Evolutionary conservation across 2,329 filamentous ascomycete species (phyloP).

Genomic region (Coleophoma crateriformis): DNA sequence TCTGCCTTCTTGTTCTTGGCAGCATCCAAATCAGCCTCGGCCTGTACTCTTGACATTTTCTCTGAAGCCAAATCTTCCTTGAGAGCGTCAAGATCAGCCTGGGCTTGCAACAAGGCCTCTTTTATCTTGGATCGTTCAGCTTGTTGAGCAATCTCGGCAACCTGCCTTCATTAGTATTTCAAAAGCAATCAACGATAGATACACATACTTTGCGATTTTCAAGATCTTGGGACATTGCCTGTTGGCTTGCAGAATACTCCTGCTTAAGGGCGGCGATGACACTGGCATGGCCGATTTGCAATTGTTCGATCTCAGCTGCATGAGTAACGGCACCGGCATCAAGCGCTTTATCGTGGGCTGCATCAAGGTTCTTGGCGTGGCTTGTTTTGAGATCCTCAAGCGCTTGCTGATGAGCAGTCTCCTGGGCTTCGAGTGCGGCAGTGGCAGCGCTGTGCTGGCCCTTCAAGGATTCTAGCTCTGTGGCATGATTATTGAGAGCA

Average conservation of each 20-base stretch:
- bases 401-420: conserved; percentile 46
- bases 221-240: conserved; percentile 9
- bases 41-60: conserved; percentile 35
- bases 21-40: conserved; percentile 53
- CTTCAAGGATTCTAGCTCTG: conserved; percentile 6
- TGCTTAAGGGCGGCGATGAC: conserved; percentile 34
- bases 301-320: conserved; percentile 42
- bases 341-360: conserved; percentile 43
- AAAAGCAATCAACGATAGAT: conserved; percentile 14
- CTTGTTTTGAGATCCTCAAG: conserved; percentile 50
- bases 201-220: conserved; percentile 20
- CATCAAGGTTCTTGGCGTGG: conserved; percentile 54
- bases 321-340: conserved; percentile 44
- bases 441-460: conserved; percentile 20
- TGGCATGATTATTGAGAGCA: conserved; percentile 11
- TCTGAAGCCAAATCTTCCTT: conserved; percentile 31
- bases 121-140: conserved; percentile 40
- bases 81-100: conserved; percentile 20
- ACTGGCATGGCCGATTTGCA: conserved; percentile 49
- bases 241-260: conserved; percentile 36
- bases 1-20: conserved; percentile 50
- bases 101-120: conserved; percentile 22
- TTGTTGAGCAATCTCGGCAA: conserved; percentile 32
- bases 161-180: conserved; percentile 35
- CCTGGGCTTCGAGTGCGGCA: conserved; percentile 35